Evolutionary conservation across 805 yeast species (phyloP).

Genomic region (Lipomyces yamadae): DNA sequence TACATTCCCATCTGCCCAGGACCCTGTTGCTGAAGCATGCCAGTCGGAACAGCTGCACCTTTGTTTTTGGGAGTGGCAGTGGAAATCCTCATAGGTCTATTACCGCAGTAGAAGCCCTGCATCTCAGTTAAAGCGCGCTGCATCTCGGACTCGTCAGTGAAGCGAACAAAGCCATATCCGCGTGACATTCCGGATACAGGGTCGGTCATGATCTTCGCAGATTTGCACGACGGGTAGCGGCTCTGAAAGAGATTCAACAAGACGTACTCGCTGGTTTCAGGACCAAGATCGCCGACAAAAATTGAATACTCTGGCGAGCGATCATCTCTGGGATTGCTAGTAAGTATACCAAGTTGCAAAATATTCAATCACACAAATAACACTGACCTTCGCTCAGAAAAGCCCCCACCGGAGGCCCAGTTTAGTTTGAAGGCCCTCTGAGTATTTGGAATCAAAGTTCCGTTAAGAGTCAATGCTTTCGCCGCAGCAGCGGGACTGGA

Average conservation of each 20-base stretch:
- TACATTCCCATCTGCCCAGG: slow-evolving; percentile 41
- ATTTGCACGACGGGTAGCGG: slow-evolving; percentile 72
- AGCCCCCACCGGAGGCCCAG: slow-evolving; percentile 71
- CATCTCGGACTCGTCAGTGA: slow-evolving; percentile 66
- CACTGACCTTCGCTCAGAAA: slow-evolving; percentile 38
- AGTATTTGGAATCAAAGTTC: slow-evolving; percentile 68
- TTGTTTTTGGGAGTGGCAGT: slow-evolving; percentile 63
- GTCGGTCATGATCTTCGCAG: slow-evolving; percentile 80
- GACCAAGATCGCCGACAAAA: slow-evolving; percentile 84
- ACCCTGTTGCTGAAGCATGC: slow-evolving; percentile 40
- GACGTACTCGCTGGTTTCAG: slow-evolving; percentile 69
- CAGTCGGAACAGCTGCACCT: slow-evolving; percentile 41
- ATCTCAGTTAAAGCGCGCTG: slow-evolving; percentile 74
- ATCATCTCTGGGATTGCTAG: slow-evolving; percentile 37
- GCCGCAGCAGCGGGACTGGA: slow-evolving; percentile 63
- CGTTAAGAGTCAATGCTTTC: slow-evolving; percentile 65
- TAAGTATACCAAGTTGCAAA: neutral
- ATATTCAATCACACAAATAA: neutral
- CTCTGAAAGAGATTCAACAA: slow-evolving; percentile 69
- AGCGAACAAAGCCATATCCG: slow-evolving; percentile 91
- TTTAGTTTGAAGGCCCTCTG: slow-evolving; percentile 68
- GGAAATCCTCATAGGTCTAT: slow-evolving; percentile 77
- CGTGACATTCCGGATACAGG: slow-evolving; percentile 69
- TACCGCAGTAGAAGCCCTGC: slow-evolving; percentile 76
- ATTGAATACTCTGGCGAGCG: slow-evolving; percentile 61